A percentile compares a stretch with the other conserved stretches of the same genome.
phyloP scores from a whole-genome alignment of 2,329 filamentous ascomycete genomes.

The Aspergillus eucalypticola region DNA sequence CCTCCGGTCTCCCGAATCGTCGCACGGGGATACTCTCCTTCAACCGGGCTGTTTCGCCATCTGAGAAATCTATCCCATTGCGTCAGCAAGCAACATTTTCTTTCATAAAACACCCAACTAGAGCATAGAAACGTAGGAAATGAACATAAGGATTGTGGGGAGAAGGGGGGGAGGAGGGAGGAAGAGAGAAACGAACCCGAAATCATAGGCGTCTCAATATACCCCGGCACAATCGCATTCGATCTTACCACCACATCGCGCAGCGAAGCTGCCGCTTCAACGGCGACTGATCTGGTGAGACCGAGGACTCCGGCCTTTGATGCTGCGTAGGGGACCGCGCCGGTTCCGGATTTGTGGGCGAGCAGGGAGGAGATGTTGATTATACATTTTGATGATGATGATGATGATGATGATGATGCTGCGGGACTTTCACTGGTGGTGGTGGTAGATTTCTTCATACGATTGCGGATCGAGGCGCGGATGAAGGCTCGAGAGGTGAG shows the following conservation, averaged over 20 bases:
- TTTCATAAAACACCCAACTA: too few relatives aligned
- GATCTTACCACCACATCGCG: slow-evolving; percentile 68
- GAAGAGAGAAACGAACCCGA: slow-evolving; percentile 52
- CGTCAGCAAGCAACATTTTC: too few relatives aligned
- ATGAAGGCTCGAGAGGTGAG: slow-evolving; percentile 42
- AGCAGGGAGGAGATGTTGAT: slow-evolving; percentile 81
- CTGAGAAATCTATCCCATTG: slow-evolving; percentile 43
- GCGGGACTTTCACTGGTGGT: slow-evolving; percentile 29
- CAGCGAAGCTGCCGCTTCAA: slow-evolving; percentile 48
- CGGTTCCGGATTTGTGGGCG: slow-evolving; percentile 66
- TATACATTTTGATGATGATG: slow-evolving; percentile 69
- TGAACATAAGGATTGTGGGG: too few relatives aligned
- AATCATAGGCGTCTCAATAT: slow-evolving; percentile 80
- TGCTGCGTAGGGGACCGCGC: slow-evolving; percentile 73
- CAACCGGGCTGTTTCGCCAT: slow-evolving; percentile 30
- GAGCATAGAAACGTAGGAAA: background rate
- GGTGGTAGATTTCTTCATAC: slow-evolving; percentile 19
- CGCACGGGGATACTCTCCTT: slow-evolving; percentile 60
- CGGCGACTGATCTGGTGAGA: slow-evolving; percentile 42
- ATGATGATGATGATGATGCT: too few relatives aligned
- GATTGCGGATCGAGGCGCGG: slow-evolving; percentile 36
- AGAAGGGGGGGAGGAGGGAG: too few relatives aligned
- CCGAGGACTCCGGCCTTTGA: slow-evolving; percentile 79
- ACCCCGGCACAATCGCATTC: slow-evolving; percentile 80
- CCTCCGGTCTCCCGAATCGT: slow-evolving; percentile 67